Percentiles rank a stretch among this genome's conserved stretches.
These are phyloP conservation scores for Coleophoma crateriformis DNA, from an alignment of 2,329 filamentous ascomycete genomes.

Conservation along the genomic window DNA sequence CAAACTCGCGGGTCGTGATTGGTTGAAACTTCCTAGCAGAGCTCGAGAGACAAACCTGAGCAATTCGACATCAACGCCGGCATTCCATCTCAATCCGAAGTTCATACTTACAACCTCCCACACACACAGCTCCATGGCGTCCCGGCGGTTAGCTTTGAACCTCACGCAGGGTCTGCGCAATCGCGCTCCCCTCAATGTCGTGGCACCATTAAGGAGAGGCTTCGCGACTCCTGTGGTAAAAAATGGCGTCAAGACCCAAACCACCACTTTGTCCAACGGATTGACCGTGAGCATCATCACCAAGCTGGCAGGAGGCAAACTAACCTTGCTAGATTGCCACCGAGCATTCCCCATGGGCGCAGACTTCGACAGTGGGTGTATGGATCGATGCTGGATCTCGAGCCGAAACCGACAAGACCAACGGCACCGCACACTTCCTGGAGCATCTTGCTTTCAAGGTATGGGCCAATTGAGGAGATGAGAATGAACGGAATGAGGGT, in stretches of 20 bases:
- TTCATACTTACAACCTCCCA: conserved; percentile 10
- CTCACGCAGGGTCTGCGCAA: conserved; percentile 85
- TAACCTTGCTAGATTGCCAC: conserved; percentile 73
- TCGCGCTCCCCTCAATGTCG: conserved; percentile 75
- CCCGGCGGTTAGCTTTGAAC: conserved; percentile 93
- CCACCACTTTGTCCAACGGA: conserved; percentile 94
- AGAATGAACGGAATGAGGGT: conserved; percentile 2
- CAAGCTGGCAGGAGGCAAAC: conserved; percentile 22
- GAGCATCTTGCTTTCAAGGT: conserved; percentile 99
- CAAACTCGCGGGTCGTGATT: conserved; percentile 9
- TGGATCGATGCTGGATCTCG: conserved; percentile 99
- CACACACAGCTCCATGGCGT: conserved; percentile 64
- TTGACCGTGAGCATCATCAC: conserved; percentile 65
- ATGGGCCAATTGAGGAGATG: conserved; percentile 23
- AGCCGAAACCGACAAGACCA: conserved; percentile 96
- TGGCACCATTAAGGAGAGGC: conserved; percentile 74
- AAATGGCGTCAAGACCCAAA: conserved; percentile 77
- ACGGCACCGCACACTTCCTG: conserved; percentile 98
- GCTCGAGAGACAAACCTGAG: conserved; percentile 14
- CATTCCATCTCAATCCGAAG: conserved; percentile 16
- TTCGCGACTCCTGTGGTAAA: conserved; percentile 78
- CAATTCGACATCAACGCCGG: conserved; percentile 13
- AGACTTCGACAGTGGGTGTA: conserved; percentile 96
- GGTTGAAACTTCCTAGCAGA: conserved; percentile 11
- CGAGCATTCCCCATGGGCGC: conserved; percentile 95